Percentiles rank a stretch among this genome's conserved stretches.
Evolutionary conservation across 441 rosid species (phyloP).

Genomic region (Erysimum pusillum): DNA sequence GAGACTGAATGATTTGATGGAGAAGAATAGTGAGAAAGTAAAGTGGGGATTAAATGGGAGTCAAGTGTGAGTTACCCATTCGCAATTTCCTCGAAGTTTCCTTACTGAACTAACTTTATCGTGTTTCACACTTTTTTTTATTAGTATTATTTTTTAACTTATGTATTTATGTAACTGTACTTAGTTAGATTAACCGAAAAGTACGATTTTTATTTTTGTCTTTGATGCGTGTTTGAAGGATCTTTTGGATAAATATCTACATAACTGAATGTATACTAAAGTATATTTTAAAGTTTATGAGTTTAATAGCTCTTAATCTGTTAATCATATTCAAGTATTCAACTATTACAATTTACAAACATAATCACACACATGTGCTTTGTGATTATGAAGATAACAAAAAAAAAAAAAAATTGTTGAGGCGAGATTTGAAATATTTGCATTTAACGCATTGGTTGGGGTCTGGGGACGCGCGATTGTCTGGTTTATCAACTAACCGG

Average conservation of each 20-base stretch:
- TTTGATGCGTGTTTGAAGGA: slow-evolving; percentile 29
- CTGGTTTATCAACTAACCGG: slow-evolving; percentile 39
- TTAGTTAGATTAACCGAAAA: neutral
- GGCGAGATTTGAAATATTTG: neutral
- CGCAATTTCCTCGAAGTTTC: slow-evolving; percentile 86
- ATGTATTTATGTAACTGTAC: neutral
- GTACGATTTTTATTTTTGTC: neutral
- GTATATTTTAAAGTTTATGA: neutral
- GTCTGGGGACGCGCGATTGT: slow-evolving; percentile 5
- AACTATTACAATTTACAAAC: too few species aligned
- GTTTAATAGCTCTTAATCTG: neutral
- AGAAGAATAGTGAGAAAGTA: slow-evolving; percentile 9
- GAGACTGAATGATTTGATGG: neutral
- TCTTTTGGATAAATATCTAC: neutral
- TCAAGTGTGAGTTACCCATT: slow-evolving; percentile 30
- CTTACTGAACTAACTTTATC: slow-evolving; percentile 11
- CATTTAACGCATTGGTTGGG: slow-evolving; percentile 1
- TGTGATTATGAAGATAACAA: too few species aligned
- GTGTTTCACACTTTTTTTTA: slow-evolving; percentile 11
- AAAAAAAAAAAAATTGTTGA: too few species aligned
- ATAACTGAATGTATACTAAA: neutral
- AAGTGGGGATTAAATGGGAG: slow-evolving; percentile 47
- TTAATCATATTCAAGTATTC: too few species aligned
- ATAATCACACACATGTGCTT: too few species aligned
- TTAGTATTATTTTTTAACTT: neutral